Conservation (phyloP, 2,329 filamentous ascomycete genomes). For the Neopestalotiopsis clavispora region DNA sequence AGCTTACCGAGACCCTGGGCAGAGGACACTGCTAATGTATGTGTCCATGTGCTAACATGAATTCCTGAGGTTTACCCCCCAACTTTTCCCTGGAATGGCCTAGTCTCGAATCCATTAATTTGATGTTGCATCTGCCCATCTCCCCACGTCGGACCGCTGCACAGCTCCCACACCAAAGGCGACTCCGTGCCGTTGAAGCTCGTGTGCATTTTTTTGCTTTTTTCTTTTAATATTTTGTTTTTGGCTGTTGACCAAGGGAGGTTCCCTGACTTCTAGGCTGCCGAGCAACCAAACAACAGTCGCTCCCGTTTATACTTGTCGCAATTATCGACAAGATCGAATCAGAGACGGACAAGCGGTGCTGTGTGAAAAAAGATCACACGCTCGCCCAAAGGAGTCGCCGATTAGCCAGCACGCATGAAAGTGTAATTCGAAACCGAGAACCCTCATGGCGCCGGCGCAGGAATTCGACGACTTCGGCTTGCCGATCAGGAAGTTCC, state of each 20-base stretch:
- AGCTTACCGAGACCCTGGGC: background rate
- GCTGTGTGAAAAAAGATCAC: background rate
- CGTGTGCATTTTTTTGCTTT: background rate
- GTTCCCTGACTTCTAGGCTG: background rate
- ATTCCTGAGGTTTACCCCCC: conserved; percentile 3
- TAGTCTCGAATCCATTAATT: conserved; percentile 13
- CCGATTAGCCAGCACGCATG: conserved; percentile 32
- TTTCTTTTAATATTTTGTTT: background rate
- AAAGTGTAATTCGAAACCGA: conserved; percentile 27
- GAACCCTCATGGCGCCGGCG: conserved; percentile 35
- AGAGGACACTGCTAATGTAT: background rate
- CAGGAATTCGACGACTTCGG: conserved; percentile 73
- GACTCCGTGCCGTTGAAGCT: background rate
- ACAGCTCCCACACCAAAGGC: conserved; percentile 3
- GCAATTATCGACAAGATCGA: no score
- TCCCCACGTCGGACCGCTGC: conserved; percentile 14
- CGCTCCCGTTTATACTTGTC: background rate
- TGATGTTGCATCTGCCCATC: conserved; percentile 14
- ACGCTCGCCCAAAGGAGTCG: background rate
- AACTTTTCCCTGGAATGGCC: conserved; percentile 9
- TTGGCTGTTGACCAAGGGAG: background rate
- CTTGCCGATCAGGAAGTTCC: conserved; percentile 62
- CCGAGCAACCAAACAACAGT: background rate
- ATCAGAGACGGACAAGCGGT: background rate
- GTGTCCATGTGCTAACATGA: background rate